These are phyloP conservation scores for Euclidium syriacum DNA, from an alignment of 345 rosid genomes.

Conservation along the genomic window DNA sequence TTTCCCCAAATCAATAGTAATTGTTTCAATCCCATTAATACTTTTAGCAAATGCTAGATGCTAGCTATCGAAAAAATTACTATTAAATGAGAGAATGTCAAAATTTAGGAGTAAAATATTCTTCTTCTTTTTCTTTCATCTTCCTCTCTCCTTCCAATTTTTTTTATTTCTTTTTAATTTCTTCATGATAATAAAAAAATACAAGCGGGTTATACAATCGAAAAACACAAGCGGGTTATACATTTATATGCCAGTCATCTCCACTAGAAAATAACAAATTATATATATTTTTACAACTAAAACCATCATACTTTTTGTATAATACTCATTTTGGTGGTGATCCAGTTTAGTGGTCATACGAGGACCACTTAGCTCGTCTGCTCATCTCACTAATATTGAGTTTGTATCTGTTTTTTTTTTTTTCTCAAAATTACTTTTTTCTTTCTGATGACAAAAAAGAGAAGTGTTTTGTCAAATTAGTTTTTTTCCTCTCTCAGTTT, in stretches of 20 bases:
- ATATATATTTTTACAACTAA: background rate
- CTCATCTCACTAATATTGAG: background rate
- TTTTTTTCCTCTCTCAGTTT: background rate
- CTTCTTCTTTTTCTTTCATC: no score
- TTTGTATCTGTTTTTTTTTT: background rate
- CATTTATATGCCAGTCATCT: background rate
- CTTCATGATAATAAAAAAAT: background rate
- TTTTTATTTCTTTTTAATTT: background rate
- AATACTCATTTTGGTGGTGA: slow-evolving; percentile 8
- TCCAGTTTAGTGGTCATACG: slow-evolving; percentile 18
- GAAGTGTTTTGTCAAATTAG: background rate
- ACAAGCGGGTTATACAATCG: background rate
- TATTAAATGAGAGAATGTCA: background rate
- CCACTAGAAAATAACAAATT: background rate
- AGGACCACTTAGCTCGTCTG: slow-evolving; percentile 24
- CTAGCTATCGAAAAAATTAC: background rate
- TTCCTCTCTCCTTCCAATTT: background rate
- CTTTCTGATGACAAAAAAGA: background rate
- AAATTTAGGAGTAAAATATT: background rate
- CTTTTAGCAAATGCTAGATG: background rate
- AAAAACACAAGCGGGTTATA: background rate
- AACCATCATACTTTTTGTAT: background rate
- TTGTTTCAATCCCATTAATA: background rate
- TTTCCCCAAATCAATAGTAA: background rate
- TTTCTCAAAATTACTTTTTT: background rate